Percentiles rank a stretch among this genome's conserved stretches.
Evolutionary conservation across 148 eudicot genomes (phyloP).

Genomic region (Gaultheria prostrata): DNA sequence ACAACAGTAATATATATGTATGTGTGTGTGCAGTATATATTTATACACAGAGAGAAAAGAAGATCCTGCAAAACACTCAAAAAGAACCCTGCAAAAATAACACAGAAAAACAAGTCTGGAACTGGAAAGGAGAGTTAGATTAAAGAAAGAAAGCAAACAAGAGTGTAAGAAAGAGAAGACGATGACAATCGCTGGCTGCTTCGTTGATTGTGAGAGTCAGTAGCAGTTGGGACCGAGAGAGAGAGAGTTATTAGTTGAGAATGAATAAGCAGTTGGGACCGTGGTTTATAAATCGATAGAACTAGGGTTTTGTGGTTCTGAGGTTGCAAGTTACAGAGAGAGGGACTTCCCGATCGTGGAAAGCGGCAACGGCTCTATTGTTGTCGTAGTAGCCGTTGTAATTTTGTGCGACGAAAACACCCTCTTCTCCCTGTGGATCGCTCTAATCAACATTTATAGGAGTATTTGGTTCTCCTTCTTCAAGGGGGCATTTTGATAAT

Average conservation of each 20-base stretch:
- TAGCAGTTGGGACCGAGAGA: neutral
- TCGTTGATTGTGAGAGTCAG: neutral
- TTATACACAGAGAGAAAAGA: neutral
- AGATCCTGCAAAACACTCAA: neutral
- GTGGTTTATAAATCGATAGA: conserved; percentile 8
- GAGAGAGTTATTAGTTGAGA: too few relatives aligned
- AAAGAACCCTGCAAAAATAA: conserved; percentile 10
- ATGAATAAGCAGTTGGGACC: neutral
- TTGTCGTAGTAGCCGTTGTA: conserved; percentile 24
- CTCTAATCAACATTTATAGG: neutral
- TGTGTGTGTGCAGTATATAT: neutral
- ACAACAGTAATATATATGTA: neutral
- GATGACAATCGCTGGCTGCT: conserved; percentile 1
- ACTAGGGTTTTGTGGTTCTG: neutral
- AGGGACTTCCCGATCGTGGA: neutral
- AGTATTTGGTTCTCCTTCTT: neutral
- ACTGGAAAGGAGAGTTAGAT: conserved; percentile 25
- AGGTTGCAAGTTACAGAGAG: neutral
- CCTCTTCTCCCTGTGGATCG: neutral
- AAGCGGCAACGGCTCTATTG: conserved; percentile 24
- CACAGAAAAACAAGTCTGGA: conserved; percentile 22
- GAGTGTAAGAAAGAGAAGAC: neutral
- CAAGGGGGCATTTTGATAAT: neutral
- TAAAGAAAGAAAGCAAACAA: conserved; percentile 13
- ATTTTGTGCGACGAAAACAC: conserved; percentile 16